Evolutionary conservation across 1,284 basidiomycete species (phyloP).

Genomic region (Gymnopus androsaceus): DNA sequence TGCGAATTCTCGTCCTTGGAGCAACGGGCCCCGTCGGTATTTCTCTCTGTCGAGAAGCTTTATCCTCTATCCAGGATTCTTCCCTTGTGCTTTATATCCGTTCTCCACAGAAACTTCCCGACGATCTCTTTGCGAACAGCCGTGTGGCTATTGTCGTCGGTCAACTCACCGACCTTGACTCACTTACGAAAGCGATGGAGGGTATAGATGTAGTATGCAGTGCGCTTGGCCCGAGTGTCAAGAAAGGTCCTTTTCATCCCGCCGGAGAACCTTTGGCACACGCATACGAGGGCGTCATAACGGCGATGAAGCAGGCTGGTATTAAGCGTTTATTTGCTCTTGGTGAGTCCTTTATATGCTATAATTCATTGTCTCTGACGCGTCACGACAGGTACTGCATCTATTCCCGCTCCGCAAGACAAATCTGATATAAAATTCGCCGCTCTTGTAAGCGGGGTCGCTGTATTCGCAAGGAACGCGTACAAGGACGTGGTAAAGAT

Average conservation of each 20-base stretch:
- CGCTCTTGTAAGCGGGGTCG: slow-evolving; percentile 42
- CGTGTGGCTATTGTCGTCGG: slow-evolving; percentile 55
- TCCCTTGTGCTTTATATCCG: slow-evolving; percentile 61
- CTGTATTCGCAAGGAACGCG: slow-evolving; percentile 37
- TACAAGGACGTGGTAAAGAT: slow-evolving; percentile 54
- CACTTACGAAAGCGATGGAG: slow-evolving; percentile 51
- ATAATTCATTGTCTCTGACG: background rate
- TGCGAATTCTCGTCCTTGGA: slow-evolving; percentile 51
- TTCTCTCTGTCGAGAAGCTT: slow-evolving; percentile 52
- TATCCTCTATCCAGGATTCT: slow-evolving; percentile 43
- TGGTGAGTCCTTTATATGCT: slow-evolving; percentile 30
- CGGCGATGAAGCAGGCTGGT: slow-evolving; percentile 49
- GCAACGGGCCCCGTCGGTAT: slow-evolving; percentile 62
- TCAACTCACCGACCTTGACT: slow-evolving; percentile 50
- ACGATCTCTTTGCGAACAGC: slow-evolving; percentile 44
- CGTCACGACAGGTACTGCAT: slow-evolving; percentile 42
- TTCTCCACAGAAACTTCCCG: slow-evolving; percentile 60
- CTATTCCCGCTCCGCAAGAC: slow-evolving; percentile 62
- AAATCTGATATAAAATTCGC: slow-evolving; percentile 51
- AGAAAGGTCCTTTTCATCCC: slow-evolving; percentile 38
- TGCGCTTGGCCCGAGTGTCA: slow-evolving; percentile 56
- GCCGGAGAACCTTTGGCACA: slow-evolving; percentile 58
- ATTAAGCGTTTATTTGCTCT: slow-evolving; percentile 64
- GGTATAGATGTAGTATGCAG: slow-evolving; percentile 65
- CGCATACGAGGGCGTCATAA: slow-evolving; percentile 56